Evolutionary conservation across 495 filamentous ascomycete genomes (phyloP).

Genomic region (Lindgomyces ingoldianus): DNA sequence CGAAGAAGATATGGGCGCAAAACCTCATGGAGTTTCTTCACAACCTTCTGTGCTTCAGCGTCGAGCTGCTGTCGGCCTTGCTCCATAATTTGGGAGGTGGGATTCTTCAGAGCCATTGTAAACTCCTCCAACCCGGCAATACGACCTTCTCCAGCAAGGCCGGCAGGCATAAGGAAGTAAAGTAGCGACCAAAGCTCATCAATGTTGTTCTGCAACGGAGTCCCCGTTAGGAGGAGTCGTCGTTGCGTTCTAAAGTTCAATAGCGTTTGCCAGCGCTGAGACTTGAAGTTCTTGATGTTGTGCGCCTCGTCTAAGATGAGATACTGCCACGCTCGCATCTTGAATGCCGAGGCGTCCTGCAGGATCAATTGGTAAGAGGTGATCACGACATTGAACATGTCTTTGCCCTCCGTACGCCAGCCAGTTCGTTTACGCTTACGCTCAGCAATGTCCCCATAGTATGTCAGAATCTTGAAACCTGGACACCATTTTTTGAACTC

Average conservation of each 20-base stretch:
- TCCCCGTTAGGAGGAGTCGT: slow-evolving; percentile 88
- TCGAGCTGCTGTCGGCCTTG: slow-evolving; percentile 92
- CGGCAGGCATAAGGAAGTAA: slow-evolving; percentile 92
- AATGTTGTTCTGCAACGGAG: slow-evolving; percentile 94
- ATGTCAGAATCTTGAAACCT: slow-evolving; percentile 96
- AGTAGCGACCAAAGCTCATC: slow-evolving; percentile 96
- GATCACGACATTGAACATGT: slow-evolving; percentile 94
- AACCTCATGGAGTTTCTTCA: slow-evolving; percentile 89
- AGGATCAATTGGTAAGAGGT: slow-evolving; percentile 96
- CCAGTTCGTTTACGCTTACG: slow-evolving; percentile 85
- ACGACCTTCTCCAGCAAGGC: slow-evolving; percentile 73
- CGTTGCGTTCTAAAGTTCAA: slow-evolving; percentile 87
- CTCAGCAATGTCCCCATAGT: slow-evolving; percentile 84
- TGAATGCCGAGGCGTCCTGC: slow-evolving; percentile 90
- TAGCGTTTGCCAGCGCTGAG: slow-evolving; percentile 92
- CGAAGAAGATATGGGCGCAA: slow-evolving; percentile 90
- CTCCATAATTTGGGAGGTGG: slow-evolving; percentile 92
- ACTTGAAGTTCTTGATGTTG: slow-evolving; percentile 99
- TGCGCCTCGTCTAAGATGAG: slow-evolving; percentile 98
- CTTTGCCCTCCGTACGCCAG: slow-evolving; percentile 72
- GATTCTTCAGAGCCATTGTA: slow-evolving; percentile 87
- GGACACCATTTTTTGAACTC: slow-evolving; percentile 99
- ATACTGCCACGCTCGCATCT: slow-evolving; percentile 93
- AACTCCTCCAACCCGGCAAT: slow-evolving; percentile 92
- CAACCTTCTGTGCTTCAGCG: slow-evolving; percentile 82